Percentiles rank a stretch among this genome's conserved stretches.
These are phyloP conservation scores for Pichia sp. DNA, from an alignment of 1,139 yeast genomes.

Conservation along the genomic window DNA sequence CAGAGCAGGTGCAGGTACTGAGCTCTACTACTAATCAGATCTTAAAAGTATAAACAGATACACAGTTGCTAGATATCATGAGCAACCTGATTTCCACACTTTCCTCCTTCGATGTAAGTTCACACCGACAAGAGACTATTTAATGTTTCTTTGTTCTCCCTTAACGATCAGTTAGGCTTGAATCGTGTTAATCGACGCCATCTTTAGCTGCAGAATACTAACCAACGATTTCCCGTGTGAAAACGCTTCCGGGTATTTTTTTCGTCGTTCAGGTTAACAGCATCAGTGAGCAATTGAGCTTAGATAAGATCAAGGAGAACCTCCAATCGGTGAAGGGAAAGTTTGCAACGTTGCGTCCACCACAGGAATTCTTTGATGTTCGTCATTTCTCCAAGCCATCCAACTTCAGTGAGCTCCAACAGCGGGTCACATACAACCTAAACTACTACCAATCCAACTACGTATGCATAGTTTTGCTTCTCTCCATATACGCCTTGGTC, in stretches of 20 bases:
- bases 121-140: no score
- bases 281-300: slow-evolving; percentile 29
- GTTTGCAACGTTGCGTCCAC: slow-evolving; percentile 73
- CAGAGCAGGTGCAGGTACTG: not conserved
- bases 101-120: slow-evolving; percentile 2
- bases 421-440: slow-evolving; percentile 81
- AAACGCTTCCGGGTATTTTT: not conserved
- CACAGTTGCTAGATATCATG: slow-evolving; percentile 2
- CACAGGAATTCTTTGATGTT: slow-evolving; percentile 89
- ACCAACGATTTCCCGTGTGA: not conserved
- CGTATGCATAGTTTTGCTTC: slow-evolving; percentile 64
- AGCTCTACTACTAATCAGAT: not conserved
- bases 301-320: slow-evolving; percentile 30
- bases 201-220: slow-evolving; percentile 4
- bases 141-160: no score
- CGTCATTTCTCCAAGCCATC: slow-evolving; percentile 87
- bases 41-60: not conserved
- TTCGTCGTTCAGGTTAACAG: slow-evolving; percentile 5
- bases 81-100: slow-evolving; percentile 2
- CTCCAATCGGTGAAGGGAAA: slow-evolving; percentile 48
- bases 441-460: slow-evolving; percentile 89
- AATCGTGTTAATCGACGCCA: no score
- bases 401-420: slow-evolving; percentile 84
- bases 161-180: no score
- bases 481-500: slow-evolving; percentile 67